These are phyloP conservation scores for Niveomyces coronatus DNA, from an alignment of 2,329 filamentous ascomycete genomes.

Conservation along the genomic window DNA sequence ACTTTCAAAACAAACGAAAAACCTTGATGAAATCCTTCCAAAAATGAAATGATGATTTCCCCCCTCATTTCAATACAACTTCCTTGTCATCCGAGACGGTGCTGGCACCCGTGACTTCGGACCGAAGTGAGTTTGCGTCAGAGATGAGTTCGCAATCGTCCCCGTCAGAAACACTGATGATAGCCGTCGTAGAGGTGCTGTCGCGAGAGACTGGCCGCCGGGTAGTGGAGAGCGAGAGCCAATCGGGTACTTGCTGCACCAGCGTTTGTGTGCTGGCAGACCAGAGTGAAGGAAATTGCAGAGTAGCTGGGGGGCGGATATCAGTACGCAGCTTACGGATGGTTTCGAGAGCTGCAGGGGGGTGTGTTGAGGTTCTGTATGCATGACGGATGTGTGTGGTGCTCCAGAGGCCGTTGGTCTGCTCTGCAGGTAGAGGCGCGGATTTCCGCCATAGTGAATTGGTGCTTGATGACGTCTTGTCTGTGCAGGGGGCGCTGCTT, in stretches of 20 bases:
- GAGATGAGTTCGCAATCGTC: not conserved
- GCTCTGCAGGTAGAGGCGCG: conserved; percentile 13
- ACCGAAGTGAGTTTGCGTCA: conserved; percentile 5
- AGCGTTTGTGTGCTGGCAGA: conserved; percentile 9
- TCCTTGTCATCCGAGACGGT: conserved; percentile 1
- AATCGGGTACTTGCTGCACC: conserved; percentile 12
- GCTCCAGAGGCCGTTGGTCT: conserved; percentile 15
- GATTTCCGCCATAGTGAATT: not conserved
- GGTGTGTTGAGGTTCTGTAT: conserved; percentile 22
- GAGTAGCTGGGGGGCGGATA: conserved; percentile 18
- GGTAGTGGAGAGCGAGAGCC: conserved; percentile 8
- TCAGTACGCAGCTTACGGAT: conserved; percentile 22
- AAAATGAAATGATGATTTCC: too few species aligned
- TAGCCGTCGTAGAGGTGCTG: conserved; percentile 1
- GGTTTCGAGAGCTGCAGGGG: conserved; percentile 25
- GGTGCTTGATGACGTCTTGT: too few species aligned
- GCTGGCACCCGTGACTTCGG: conserved; percentile 5
- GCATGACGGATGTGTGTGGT: conserved; percentile 13
- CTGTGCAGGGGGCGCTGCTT: conserved; percentile 4
- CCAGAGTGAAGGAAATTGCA: conserved; percentile 27
- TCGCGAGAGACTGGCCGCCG: not conserved
- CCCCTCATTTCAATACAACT: too few species aligned
- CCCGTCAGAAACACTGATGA: conserved; percentile 1
- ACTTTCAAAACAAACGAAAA: too few species aligned
- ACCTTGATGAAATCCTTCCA: too few species aligned